Evolutionary conservation across 495 filamentous ascomycete genomes (phyloP).

Genomic region (Penicillium pulvis): DNA sequence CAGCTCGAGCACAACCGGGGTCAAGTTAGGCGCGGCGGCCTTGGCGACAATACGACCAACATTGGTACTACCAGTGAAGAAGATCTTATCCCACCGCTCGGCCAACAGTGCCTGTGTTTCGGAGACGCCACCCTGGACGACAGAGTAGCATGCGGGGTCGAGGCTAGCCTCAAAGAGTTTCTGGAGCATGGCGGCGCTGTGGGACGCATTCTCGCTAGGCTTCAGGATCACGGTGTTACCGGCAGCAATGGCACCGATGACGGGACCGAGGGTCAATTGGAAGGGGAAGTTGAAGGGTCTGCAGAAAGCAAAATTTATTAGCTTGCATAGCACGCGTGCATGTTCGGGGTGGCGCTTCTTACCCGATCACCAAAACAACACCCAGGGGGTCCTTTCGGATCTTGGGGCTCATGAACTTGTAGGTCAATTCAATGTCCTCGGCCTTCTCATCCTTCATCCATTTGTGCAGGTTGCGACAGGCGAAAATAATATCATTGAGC

Average conservation of each 20-base stretch:
- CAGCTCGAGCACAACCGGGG: conserved; percentile 85
- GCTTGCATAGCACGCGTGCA: neutral
- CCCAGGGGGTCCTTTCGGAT: conserved; percentile 91
- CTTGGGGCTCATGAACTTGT: conserved; percentile 67
- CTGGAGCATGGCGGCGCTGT: conserved; percentile 75
- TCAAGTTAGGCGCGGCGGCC: conserved; percentile 89
- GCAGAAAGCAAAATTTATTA: conserved; percentile 14
- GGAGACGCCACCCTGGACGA: conserved; percentile 77
- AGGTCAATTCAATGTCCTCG: conserved; percentile 66
- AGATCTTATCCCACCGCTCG: conserved; percentile 96
- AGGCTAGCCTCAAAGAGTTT: conserved; percentile 71
- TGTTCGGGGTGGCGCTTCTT: conserved; percentile 17
- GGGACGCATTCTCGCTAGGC: conserved; percentile 79
- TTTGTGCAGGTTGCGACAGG: conserved; percentile 70
- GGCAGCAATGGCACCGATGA: conserved; percentile 88
- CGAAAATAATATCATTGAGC: conserved; percentile 76
- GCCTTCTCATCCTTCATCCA: conserved; percentile 83
- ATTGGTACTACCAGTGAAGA: conserved; percentile 79
- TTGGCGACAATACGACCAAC: conserved; percentile 89
- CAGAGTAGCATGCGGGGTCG: conserved; percentile 73
- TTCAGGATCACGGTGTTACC: conserved; percentile 90
- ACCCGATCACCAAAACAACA: conserved; percentile 82
- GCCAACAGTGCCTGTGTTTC: conserved; percentile 82
- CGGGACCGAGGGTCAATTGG: conserved; percentile 73
- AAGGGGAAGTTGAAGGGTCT: conserved; percentile 90